Percentiles rank a stretch among this genome's conserved stretches.
Conservation (phyloP, 169 alveolate species). For the Cryptosporidium canis region DNA sequence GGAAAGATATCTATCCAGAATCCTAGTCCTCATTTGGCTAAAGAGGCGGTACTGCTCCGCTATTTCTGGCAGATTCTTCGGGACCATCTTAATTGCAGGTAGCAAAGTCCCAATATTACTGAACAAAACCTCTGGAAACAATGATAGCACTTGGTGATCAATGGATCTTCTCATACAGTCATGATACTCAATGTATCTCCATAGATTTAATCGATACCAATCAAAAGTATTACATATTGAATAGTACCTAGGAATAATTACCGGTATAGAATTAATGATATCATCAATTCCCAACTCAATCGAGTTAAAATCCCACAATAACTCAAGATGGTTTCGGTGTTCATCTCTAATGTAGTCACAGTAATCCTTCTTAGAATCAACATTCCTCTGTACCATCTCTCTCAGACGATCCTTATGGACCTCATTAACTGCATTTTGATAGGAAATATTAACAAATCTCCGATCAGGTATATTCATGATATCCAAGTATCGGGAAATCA, state of each 20-base stretch:
- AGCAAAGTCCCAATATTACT: background rate
- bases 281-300: slow-evolving; percentile 13
- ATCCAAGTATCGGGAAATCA: slow-evolving; percentile 53
- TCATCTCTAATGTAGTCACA: slow-evolving; percentile 55
- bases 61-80: background rate
- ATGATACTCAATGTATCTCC: slow-evolving; percentile 27
- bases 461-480: slow-evolving; percentile 51
- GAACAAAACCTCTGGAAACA: background rate
- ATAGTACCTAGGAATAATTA: slow-evolving; percentile 58
- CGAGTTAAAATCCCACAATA: slow-evolving; percentile 66
- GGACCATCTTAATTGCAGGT: background rate
- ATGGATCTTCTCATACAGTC: background rate
- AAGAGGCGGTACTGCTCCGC: background rate
- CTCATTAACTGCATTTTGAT: background rate
- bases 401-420: slow-evolving; percentile 14
- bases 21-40: background rate
- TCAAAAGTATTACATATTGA: slow-evolving; percentile 39
- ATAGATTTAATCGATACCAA: slow-evolving; percentile 26
- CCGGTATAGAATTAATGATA: background rate
- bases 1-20: background rate
- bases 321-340: slow-evolving; percentile 48
- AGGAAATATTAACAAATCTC: slow-evolving; percentile 25
- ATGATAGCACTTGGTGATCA: background rate
- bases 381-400: slow-evolving; percentile 36
- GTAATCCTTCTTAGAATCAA: slow-evolving; percentile 61